phyloP scores from a whole-genome alignment of 306 rosid species.

The Dalbergia oliveri region DNA sequence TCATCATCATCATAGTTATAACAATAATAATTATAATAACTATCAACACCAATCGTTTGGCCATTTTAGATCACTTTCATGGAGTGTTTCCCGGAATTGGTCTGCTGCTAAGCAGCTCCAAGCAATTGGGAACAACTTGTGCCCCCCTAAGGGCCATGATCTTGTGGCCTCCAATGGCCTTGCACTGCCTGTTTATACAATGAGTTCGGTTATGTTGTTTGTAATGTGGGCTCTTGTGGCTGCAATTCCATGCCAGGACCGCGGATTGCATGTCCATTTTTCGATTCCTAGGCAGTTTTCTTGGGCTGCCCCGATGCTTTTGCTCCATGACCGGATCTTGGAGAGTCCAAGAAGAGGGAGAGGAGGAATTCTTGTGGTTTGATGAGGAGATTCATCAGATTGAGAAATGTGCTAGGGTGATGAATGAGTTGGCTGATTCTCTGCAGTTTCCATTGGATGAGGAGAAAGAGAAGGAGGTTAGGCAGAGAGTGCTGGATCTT shows the following conservation, averaged over 20 bases:
- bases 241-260: conserved; percentile 96
- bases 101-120: conserved; percentile 93
- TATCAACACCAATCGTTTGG: conserved; percentile 49
- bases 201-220: conserved; percentile 69
- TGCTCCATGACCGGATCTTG: conserved; percentile 72
- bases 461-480: conserved; percentile 72
- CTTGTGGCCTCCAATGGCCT: conserved; percentile 67
- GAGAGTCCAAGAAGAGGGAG: conserved; percentile 88
- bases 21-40: conserved; percentile 10
- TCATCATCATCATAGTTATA: neutral
- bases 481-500: conserved; percentile 73
- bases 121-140: conserved; percentile 72
- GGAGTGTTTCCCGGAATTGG: conserved; percentile 95
- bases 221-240: conserved; percentile 95
- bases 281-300: conserved; percentile 58
- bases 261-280: conserved; percentile 80
- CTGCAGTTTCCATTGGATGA: conserved; percentile 76
- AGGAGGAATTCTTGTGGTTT: conserved; percentile 75
- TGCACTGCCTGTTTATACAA: conserved; percentile 65
- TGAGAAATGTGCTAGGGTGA: conserved; percentile 74
- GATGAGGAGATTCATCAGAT: conserved; percentile 84
- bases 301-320: conserved; percentile 76
- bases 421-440: conserved; percentile 74
- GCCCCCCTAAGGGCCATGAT: conserved; percentile 72
- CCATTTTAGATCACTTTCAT: conserved; percentile 84